A percentile compares a stretch with the other conserved stretches of the same genome.
These are phyloP conservation scores for Talaromyces atroroseus DNA, from an alignment of 2,329 filamentous ascomycete genomes.

Conservation along the genomic window DNA sequence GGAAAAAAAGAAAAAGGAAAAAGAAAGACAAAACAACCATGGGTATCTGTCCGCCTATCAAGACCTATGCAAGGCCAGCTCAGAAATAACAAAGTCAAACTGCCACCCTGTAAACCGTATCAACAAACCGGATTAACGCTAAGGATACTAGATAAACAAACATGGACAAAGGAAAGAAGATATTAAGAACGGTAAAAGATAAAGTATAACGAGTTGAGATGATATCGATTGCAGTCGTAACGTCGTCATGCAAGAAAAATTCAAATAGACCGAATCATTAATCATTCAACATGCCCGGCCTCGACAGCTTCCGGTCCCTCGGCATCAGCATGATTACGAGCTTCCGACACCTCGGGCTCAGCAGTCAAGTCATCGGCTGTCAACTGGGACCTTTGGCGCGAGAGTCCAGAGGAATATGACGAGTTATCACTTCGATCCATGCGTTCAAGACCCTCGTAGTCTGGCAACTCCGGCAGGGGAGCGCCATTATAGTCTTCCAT, in stretches of 20 bases:
- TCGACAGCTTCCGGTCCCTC: slow-evolving; percentile 5
- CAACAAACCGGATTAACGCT: no score
- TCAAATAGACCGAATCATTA: neutral
- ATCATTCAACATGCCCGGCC: slow-evolving; percentile 1
- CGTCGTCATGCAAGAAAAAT: neutral
- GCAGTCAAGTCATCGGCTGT: slow-evolving; percentile 28
- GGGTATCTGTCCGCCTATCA: slow-evolving; percentile 12
- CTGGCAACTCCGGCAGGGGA: slow-evolving; percentile 34
- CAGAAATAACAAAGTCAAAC: neutral
- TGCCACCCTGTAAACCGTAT: slow-evolving; percentile 2
- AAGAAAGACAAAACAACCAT: neutral
- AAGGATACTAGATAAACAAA: neutral
- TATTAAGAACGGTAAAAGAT: neutral
- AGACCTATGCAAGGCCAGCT: neutral
- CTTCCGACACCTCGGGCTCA: slow-evolving; percentile 8
- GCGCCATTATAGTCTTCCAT: slow-evolving; percentile 44
- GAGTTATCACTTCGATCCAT: slow-evolving; percentile 26
- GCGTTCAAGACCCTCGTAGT: slow-evolving; percentile 44
- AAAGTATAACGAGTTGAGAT: neutral
- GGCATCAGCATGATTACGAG: slow-evolving; percentile 4
- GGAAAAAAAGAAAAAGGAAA: neutral
- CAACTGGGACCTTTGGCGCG: slow-evolving; percentile 24
- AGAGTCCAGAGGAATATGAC: slow-evolving; percentile 1
- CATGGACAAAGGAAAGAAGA: neutral
- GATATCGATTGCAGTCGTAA: slow-evolving; percentile 4